Conservation (phyloP, 2,329 filamentous ascomycete genomes). For the Ceratocystis harringtonii region DNA sequence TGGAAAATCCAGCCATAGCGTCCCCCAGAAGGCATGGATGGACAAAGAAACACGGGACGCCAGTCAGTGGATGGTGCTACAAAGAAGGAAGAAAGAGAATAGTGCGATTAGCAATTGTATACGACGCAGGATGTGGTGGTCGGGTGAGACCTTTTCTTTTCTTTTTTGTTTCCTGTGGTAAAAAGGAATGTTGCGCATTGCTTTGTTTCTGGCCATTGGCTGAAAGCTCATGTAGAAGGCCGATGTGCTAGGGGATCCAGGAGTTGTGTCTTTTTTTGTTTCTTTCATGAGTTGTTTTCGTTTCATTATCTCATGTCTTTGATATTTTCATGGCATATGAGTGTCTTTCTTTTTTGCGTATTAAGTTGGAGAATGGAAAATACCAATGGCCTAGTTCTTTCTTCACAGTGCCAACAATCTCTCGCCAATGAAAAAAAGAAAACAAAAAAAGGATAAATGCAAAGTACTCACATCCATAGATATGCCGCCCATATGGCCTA, state of each 20-base stretch:
- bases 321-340: background rate
- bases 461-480: slow-evolving; percentile 54
- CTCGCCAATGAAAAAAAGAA: background rate
- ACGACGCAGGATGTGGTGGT: slow-evolving; percentile 1
- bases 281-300: background rate
- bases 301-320: background rate
- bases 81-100: slow-evolving; percentile 13
- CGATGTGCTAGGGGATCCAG: background rate
- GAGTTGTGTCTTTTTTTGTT: slow-evolving; percentile 15
- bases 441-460: background rate
- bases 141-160: background rate
- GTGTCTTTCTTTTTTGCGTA: slow-evolving; percentile 1
- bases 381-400: slow-evolving; percentile 7
- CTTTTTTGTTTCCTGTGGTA: slow-evolving; percentile 15
- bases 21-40: slow-evolving; percentile 84
- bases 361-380: slow-evolving; percentile 1
- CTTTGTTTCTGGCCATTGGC: background rate
- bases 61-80: slow-evolving; percentile 71
- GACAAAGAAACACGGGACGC: slow-evolving; percentile 70
- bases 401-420: slow-evolving; percentile 6
- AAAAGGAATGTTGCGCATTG: slow-evolving; percentile 24
- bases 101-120: slow-evolving; percentile 17
- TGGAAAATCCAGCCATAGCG: slow-evolving; percentile 49
- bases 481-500: slow-evolving; percentile 56
- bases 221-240: background rate